Conservation (phyloP, 305 asterid species). For the Solanum hybrid region DNA sequence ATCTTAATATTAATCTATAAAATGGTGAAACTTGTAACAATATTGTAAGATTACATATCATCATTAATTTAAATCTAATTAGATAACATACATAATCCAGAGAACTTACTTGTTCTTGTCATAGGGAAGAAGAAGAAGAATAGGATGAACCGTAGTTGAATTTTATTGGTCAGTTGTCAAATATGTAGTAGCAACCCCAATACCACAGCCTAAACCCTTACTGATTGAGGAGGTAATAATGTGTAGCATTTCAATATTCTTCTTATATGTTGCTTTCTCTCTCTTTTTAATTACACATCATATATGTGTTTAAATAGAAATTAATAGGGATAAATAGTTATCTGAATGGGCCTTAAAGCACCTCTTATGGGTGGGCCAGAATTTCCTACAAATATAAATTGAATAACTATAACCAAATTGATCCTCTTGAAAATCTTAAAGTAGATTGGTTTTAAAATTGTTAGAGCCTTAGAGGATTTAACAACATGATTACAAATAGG, state of each 20-base stretch:
- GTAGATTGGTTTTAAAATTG: too few relatives aligned
- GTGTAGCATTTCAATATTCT: too few relatives aligned
- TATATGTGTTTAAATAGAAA: not conserved
- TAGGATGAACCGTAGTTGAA: not conserved
- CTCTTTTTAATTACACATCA: too few relatives aligned
- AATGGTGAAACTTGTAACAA: not conserved
- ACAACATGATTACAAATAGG: not conserved
- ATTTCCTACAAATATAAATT: not conserved
- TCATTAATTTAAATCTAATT: too few relatives aligned
- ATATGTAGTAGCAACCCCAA: not conserved
- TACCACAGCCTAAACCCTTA: not conserved
- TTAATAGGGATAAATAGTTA: not conserved
- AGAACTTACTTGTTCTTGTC: too few relatives aligned
- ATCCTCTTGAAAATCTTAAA: not conserved
- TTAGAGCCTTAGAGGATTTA: not conserved
- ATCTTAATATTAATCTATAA: not conserved
- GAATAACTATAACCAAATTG: not conserved
- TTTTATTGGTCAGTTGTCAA: not conserved
- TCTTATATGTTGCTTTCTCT: not conserved
- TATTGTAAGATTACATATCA: not conserved
- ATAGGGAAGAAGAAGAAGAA: not conserved
- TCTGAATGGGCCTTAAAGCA: not conserved
- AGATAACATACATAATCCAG: too few relatives aligned
- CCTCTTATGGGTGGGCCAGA: not conserved
- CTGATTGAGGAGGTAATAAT: not conserved